phyloP scores from a whole-genome alignment of 345 rosid species.

The Eucalyptus tenuipes region DNA sequence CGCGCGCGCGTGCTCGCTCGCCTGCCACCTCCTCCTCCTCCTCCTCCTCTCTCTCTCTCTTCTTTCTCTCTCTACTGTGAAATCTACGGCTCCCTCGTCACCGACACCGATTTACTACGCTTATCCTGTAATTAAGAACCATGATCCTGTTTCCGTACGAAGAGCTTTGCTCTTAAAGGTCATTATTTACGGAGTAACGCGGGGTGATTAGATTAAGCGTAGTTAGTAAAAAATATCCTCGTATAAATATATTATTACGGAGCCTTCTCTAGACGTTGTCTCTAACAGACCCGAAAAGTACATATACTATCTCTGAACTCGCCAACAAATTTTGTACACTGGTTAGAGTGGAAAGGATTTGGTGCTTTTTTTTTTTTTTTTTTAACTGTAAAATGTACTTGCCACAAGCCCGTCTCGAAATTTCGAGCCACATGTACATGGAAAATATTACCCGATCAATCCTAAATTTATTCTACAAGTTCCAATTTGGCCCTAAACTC shows the following conservation, averaged over 20 bases:
- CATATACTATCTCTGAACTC: too few species aligned
- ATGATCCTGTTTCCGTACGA: neutral
- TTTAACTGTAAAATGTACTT: too few species aligned
- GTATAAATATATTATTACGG: neutral
- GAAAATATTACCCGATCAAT: accelerated
- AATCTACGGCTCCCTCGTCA: neutral
- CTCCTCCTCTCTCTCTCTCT: neutral
- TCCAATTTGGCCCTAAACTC: neutral
- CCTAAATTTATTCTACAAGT: neutral
- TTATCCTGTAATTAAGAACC: neutral
- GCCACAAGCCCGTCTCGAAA: neutral
- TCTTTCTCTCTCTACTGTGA: neutral
- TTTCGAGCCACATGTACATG: neutral
- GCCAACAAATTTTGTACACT: too few species aligned
- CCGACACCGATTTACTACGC: neutral
- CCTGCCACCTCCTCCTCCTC: neutral
- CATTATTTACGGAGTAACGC: too few species aligned
- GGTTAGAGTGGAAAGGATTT: too few species aligned
- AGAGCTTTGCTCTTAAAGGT: neutral
- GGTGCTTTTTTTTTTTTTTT: too few species aligned
- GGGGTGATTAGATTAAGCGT: too few species aligned
- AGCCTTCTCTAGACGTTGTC: too few species aligned
- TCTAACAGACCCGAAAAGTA: too few species aligned
- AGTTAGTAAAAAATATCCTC: neutral
- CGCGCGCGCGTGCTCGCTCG: neutral